Base-by-base conservation (phyloP, 164 flowering plant species). In the Platanus orientalis region DNA sequence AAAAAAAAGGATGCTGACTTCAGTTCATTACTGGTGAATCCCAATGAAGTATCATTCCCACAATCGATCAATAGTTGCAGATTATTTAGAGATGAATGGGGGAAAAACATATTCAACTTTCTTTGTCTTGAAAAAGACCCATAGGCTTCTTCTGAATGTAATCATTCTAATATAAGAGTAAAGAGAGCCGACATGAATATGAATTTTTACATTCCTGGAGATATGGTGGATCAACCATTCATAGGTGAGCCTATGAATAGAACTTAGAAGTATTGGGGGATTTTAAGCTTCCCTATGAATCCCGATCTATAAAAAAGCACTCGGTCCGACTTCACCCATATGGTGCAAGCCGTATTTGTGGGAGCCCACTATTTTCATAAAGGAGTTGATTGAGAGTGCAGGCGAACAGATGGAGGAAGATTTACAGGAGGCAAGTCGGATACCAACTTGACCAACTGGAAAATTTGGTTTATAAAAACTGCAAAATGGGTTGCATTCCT, bases 251-350 rank as follows among this genome's bases (percentile, higher is more conserved):
- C 62, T 65, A 40, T n/a, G 64, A 58, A 52, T 42, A 12, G 57
- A 45, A 56, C 36, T 32, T 42, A 54, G 20, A 34, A 67, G 28
- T 53, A n/a, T 3, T 5, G 48, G 36, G 60, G 67, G 52, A 48
- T 68, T 60, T 67, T 75, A 30, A 77, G 68, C 29, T 80, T 83
- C 58, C 79, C 88, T 16, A 24, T 32, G 20, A 80, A 72, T 7
- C 77, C 72, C 57, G 92, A 85, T 55, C 76, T 81, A 26, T 77
- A 79, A 56, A n/a, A 72, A 81, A 73, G 88, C 78, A 60, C 83
- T 81, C 54, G 85, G 73, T 55, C 65, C 84, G 24, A 59, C 64
- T 65, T 60, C 80, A 23, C 58, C 32, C 58, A 20, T 40, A 34
- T 59, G 57, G 44, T 34, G 57, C 42, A 54, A 58, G 61, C 74